phyloP scores from a whole-genome alignment of 208 protist species.

The Leishmania turanica region DNA sequence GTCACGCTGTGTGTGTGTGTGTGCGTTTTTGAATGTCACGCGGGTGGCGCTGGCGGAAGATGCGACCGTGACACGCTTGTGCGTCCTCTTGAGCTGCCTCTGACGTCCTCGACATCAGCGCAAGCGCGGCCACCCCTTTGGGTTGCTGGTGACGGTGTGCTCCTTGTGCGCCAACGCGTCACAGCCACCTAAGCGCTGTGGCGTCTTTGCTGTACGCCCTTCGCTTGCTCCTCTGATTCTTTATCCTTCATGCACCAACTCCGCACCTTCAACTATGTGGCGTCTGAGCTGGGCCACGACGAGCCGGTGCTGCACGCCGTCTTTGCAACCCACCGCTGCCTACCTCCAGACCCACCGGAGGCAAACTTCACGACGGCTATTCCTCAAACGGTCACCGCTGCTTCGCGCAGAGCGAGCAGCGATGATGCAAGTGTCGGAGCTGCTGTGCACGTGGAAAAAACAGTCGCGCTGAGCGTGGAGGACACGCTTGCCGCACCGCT shows the following conservation, averaged over 20 bases:
- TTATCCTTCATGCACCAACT: conserved; percentile 26
- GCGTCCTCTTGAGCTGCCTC: neutral
- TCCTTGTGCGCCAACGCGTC: neutral
- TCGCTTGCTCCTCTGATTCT: neutral
- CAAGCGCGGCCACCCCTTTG: neutral
- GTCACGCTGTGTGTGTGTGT: neutral
- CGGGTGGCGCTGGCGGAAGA: neutral
- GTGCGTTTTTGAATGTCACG: neutral
- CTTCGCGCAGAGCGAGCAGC: neutral
- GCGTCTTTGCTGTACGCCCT: neutral
- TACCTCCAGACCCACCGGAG: conserved; percentile 3
- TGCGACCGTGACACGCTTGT: neutral
- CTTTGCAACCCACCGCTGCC: conserved; percentile 28
- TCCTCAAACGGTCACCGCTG: conserved; percentile 16
- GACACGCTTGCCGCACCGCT: neutral
- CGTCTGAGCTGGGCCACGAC: conserved; percentile 18
- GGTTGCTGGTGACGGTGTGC: neutral
- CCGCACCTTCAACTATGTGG: conserved; percentile 25
- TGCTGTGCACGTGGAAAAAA: neutral
- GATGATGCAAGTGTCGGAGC: neutral
- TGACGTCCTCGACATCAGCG: neutral
- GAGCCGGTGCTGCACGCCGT: conserved; percentile 35
- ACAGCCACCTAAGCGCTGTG: neutral
- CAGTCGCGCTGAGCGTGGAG: neutral
- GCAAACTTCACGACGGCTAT: conserved; percentile 3